A percentile compares a stretch with the other conserved stretches of the same genome.
Evolutionary conservation across 805 yeast species (phyloP).

Genomic region (Hyphopichia homilentoma): DNA sequence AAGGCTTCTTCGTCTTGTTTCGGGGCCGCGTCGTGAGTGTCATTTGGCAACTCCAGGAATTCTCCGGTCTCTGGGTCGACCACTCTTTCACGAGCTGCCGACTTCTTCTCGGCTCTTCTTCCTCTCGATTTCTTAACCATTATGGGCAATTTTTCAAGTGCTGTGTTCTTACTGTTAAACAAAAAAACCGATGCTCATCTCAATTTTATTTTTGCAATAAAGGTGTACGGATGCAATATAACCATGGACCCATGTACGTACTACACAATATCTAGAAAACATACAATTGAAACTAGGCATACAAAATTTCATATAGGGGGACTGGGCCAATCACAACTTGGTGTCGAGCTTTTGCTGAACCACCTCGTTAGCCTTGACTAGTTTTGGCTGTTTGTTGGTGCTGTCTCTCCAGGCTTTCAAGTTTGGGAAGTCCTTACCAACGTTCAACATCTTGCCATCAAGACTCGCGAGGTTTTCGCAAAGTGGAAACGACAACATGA

Average conservation of each 20-base stretch:
- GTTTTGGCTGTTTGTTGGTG: conserved; percentile 10
- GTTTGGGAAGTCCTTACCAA: conserved; percentile 16
- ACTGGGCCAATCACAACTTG: too few relatives aligned
- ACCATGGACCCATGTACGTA: too few relatives aligned
- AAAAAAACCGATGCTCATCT: too few relatives aligned
- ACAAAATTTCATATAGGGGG: too few relatives aligned
- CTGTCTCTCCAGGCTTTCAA: conserved; percentile 19
- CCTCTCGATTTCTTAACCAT: conserved; percentile 41
- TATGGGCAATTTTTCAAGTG: too few relatives aligned
- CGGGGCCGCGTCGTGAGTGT: neutral
- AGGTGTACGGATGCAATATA: too few relatives aligned
- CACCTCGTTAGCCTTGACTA: conserved; percentile 12
- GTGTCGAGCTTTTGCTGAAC: too few relatives aligned
- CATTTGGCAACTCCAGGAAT: conserved; percentile 3
- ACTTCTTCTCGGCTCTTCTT: conserved; percentile 36
- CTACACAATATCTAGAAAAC: too few relatives aligned
- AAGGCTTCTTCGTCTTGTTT: conserved; percentile 7
- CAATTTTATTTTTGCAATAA: too few relatives aligned
- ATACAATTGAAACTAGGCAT: too few relatives aligned
- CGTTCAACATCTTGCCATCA: conserved; percentile 15
- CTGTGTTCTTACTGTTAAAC: too few relatives aligned
- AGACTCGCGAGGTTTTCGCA: conserved; percentile 18
- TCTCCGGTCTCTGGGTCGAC: conserved; percentile 10
- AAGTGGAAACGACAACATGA: conserved; percentile 49
- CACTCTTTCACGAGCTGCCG: conserved; percentile 17